phyloP scores from a whole-genome alignment of 2,329 filamentous ascomycete species.

The Fusarium caatingaense region DNA sequence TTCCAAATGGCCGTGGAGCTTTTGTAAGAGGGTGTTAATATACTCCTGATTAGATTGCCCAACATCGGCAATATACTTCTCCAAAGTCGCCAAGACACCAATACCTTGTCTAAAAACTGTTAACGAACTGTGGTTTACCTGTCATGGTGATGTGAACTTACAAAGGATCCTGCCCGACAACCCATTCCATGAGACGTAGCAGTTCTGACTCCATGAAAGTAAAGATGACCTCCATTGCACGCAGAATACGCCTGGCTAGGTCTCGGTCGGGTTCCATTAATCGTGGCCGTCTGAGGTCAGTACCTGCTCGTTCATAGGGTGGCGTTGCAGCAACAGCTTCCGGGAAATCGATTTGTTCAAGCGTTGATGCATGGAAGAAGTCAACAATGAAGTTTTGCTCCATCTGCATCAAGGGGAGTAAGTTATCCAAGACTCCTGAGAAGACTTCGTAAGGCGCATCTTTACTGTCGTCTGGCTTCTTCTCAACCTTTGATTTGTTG shows the following conservation, averaged over 20 bases:
- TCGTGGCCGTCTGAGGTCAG: constrained; percentile 78
- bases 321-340: constrained; percentile 76
- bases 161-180: constrained; percentile 81
- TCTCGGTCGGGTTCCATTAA: constrained; percentile 90
- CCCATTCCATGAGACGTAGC: constrained; percentile 85
- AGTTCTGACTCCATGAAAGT: constrained; percentile 83
- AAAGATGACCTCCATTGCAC: constrained; percentile 90
- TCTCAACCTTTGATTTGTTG: constrained; percentile 63
- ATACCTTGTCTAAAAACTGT: constrained; percentile 80
- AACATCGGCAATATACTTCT: constrained; percentile 81
- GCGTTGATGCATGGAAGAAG: constrained; percentile 93
- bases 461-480: constrained; percentile 70
- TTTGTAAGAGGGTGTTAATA: constrained; percentile 81
- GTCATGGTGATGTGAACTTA: constrained; percentile 59
- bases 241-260: constrained; percentile 85
- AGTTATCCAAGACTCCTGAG: constrained; percentile 80
- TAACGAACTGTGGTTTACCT: constrained; percentile 9
- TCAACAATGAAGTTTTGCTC: constrained; percentile 98
- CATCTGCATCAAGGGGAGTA: constrained; percentile 84
- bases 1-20: constrained; percentile 79
- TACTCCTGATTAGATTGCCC: constrained; percentile 95
- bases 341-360: constrained; percentile 83
- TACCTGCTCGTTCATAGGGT: constrained; percentile 76
- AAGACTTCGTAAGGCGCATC: constrained; percentile 86
- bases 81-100: constrained; percentile 83